A percentile compares a stretch with the other conserved stretches of the same genome.
phyloP scores from a whole-genome alignment of 208 protist species.

The Crithidia mellificae region DNA sequence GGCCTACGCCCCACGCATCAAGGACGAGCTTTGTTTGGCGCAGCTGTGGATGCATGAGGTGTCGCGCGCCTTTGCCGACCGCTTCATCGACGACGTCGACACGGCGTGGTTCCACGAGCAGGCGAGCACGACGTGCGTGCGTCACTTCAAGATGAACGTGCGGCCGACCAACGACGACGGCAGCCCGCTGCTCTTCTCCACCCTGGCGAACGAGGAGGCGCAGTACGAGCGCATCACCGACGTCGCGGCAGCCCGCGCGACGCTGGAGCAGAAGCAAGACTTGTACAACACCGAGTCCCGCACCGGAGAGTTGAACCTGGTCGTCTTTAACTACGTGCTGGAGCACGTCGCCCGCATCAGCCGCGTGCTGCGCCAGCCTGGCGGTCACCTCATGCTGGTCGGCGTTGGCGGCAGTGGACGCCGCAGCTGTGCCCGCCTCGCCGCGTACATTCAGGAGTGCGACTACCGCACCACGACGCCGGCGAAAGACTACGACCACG shows the following conservation, averaged over 20 bases:
- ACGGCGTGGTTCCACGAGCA: conserved; percentile 86
- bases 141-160: conserved; percentile 75
- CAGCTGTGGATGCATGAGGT: conserved; percentile 96
- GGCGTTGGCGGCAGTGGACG: conserved; percentile 97
- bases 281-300: conserved; percentile 85
- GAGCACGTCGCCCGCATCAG: conserved; percentile 95
- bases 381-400: conserved; percentile 95
- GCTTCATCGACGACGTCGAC: conserved; percentile 93
- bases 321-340: conserved; percentile 97
- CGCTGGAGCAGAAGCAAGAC: conserved; percentile 87
- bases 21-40: conserved; percentile 64
- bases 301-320: conserved; percentile 89
- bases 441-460: conserved; percentile 93
- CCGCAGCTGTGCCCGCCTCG: conserved; percentile 93
- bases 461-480: conserved; percentile 93
- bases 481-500: conserved; percentile 93
- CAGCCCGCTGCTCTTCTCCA: conserved; percentile 70
- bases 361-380: conserved; percentile 95
- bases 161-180: conserved; percentile 35
- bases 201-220: conserved; percentile 84
- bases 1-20: conserved; percentile 68
- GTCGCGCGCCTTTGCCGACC: conserved; percentile 94
- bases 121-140: conserved; percentile 74
- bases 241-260: conserved; percentile 62
- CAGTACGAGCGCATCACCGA: conserved; percentile 91